Evolutionary conservation across 345 rosid species (phyloP), one percentile per base, ranked within the genome.

Genomic region (Eucalyptus regnans): DNA sequence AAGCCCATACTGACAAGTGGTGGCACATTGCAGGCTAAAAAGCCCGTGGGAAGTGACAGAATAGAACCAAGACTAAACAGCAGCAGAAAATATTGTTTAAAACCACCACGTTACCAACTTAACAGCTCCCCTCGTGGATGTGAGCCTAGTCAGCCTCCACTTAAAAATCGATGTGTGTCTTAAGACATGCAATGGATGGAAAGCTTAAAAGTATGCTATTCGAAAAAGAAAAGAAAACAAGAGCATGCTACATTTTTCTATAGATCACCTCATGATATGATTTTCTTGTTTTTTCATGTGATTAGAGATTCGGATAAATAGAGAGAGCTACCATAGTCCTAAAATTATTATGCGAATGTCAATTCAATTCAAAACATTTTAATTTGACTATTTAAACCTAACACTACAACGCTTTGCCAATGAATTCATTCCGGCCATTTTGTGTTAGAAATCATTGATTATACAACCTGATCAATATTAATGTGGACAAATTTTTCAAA

Each of bases 391-490:
- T 8, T 8, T 20, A 20, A 52, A 52, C 58, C 4, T 52, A 52
- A 52, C 25, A 52, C 58, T 56, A 23, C 23, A 56, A 56, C 0
- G 0, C 5, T 56, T 56, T 23, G 62, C 3, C 3, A 9, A 23
- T 56, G 0, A 23, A 56, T 23, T 56, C 29, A 56, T 56, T 56
- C 3, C 1, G 0, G 13, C 29, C 29, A 56, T 9, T 23, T 56
- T 23, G 27, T 56, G 1, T 2, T 23, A 22, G 62, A 56, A 56
- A 9, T 56, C 12, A 1, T 23, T 56, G 13, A 56, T 56, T 9
- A 56, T 1, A 13, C 1, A 9, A 23, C 1, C 0, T 0, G 0
- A 22, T 23, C 0, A 4, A 1, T 23, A 56, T 9, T 23, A 23
- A 9, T 1, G 13, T 23, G 6, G 29, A 56, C 1, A 56, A 23